phyloP scores from a whole-genome alignment of 2,329 filamentous ascomycete genomes.

The Emergomyces orientalis region DNA sequence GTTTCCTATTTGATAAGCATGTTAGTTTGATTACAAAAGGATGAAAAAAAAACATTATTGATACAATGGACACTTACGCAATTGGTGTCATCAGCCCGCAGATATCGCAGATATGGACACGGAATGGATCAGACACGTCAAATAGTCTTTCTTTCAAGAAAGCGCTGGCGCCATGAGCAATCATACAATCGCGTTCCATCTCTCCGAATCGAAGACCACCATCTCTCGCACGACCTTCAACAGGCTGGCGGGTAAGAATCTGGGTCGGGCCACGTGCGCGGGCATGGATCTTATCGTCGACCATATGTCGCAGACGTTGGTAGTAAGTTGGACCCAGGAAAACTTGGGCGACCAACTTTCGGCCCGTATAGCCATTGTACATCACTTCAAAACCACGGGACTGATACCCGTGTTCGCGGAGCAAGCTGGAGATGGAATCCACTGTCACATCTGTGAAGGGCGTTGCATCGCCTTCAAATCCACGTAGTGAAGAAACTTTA shows the following conservation, averaged over 20 bases:
- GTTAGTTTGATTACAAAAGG: slow-evolving; percentile 7
- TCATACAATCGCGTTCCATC: slow-evolving; percentile 99
- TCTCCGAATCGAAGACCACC: slow-evolving; percentile 98
- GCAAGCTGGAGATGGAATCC: slow-evolving; percentile 76
- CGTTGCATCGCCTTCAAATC: slow-evolving; percentile 92
- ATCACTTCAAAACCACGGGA: slow-evolving; percentile 95
- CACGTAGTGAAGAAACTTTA: slow-evolving; percentile 88
- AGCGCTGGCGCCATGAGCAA: slow-evolving; percentile 93
- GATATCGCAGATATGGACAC: slow-evolving; percentile 96
- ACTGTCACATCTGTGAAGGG: slow-evolving; percentile 98
- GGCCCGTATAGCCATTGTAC: slow-evolving; percentile 96
- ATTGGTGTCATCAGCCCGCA: slow-evolving; percentile 98
- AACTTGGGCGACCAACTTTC: slow-evolving; percentile 85
- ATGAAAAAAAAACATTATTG: slow-evolving; percentile 20
- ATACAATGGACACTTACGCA: slow-evolving; percentile 61
- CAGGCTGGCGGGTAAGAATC: slow-evolving; percentile 92
- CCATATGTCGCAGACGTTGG: slow-evolving; percentile 97
- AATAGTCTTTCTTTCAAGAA: slow-evolving; percentile 97
- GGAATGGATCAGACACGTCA: slow-evolving; percentile 94
- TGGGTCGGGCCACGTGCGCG: slow-evolving; percentile 92
- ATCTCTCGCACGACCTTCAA: slow-evolving; percentile 95
- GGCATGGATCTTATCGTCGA: slow-evolving; percentile 99
- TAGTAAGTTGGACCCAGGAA: slow-evolving; percentile 99
- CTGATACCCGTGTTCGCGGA: slow-evolving; percentile 87
- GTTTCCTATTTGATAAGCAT: slow-evolving; percentile 50